These are phyloP conservation scores for Yarrowia hollandica DNA, from an alignment of 805 yeast species.

Conservation along the genomic window DNA sequence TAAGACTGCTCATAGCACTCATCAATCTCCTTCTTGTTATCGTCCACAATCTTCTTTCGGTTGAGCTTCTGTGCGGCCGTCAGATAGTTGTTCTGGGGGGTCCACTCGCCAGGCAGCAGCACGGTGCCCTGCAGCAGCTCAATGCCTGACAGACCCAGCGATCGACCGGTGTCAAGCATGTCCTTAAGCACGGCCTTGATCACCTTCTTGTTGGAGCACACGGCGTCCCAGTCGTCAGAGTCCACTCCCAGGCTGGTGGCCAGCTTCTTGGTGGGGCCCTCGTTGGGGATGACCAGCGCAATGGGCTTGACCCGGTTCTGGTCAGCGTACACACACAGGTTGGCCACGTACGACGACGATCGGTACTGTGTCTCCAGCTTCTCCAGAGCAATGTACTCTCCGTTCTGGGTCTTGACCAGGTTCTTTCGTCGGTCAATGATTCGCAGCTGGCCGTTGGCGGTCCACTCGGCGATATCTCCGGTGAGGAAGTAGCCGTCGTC, in stretches of 20 bases:
- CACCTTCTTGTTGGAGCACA: slow-evolving; percentile 59
- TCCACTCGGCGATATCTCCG: slow-evolving; percentile 97
- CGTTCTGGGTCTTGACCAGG: slow-evolving; percentile 91
- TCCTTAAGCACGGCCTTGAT: slow-evolving; percentile 54
- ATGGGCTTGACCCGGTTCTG: slow-evolving; percentile 83
- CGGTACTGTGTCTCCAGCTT: slow-evolving; percentile 89
- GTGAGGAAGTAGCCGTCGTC: slow-evolving; percentile 94
- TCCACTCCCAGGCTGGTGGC: slow-evolving; percentile 57
- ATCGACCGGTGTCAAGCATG: slow-evolving; percentile 70
- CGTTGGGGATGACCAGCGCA: slow-evolving; percentile 85
- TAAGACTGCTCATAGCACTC: slow-evolving; percentile 50
- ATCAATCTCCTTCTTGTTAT: slow-evolving; percentile 67
- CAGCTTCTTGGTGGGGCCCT: slow-evolving; percentile 58
- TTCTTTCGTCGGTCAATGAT: slow-evolving; percentile 94
- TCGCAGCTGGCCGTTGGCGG: slow-evolving; percentile 71
- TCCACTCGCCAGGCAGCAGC: slow-evolving; percentile 89
- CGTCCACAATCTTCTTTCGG: slow-evolving; percentile 80
- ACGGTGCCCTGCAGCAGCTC: slow-evolving; percentile 81
- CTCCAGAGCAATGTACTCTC: slow-evolving; percentile 97
- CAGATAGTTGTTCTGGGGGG: slow-evolving; percentile 91
- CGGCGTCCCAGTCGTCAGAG: slow-evolving; percentile 49
- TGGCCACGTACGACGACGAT: slow-evolving; percentile 70
- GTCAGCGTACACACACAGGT: slow-evolving; percentile 93
- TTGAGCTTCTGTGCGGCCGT: slow-evolving; percentile 96
- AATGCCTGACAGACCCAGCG: slow-evolving; percentile 80